These are phyloP conservation scores for Oehlia diaphana DNA, from an alignment of 192 early-diverging fungal species.

Conservation along the genomic window DNA sequence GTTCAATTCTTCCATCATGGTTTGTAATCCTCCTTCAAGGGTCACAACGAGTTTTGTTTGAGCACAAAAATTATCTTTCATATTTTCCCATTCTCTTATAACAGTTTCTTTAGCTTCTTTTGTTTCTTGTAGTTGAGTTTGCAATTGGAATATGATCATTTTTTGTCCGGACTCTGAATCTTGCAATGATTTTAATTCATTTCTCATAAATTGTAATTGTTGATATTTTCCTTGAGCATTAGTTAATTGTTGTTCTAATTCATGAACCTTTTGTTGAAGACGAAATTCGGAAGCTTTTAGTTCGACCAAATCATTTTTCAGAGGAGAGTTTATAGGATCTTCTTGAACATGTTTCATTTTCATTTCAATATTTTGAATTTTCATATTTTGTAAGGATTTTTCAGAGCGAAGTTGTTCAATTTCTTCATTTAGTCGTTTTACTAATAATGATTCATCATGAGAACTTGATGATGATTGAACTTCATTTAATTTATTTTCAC, in stretches of 20 bases:
- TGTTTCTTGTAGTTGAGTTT: not conserved
- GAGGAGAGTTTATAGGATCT: not conserved
- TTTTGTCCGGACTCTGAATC: not conserved
- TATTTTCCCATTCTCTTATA: not conserved
- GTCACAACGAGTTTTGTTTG: not conserved
- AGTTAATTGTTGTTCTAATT: conserved; percentile 1
- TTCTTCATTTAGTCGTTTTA: conserved; percentile 3
- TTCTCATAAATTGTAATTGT: not conserved
- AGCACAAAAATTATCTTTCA: not conserved
- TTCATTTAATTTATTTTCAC: not conserved
- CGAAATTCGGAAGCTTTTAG: not conserved
- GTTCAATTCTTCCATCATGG: conserved; percentile 15
- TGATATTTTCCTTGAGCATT: not conserved
- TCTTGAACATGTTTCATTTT: not conserved
- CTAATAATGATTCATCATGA: not conserved
- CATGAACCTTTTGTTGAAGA: conserved; percentile 1
- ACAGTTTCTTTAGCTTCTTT: conserved; percentile 3
- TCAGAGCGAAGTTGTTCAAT: not conserved
- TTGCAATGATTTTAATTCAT: not conserved
- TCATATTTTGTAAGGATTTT: not conserved
- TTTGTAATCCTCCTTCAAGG: conserved; percentile 7
- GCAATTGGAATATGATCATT: not conserved
- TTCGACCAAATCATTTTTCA: conserved; percentile 4
- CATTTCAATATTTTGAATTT: conserved; percentile 7
- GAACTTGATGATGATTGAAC: not conserved